Evolutionary conservation across 257 asterid species (phyloP).

Genomic region (Solanum medicagineum): DNA sequence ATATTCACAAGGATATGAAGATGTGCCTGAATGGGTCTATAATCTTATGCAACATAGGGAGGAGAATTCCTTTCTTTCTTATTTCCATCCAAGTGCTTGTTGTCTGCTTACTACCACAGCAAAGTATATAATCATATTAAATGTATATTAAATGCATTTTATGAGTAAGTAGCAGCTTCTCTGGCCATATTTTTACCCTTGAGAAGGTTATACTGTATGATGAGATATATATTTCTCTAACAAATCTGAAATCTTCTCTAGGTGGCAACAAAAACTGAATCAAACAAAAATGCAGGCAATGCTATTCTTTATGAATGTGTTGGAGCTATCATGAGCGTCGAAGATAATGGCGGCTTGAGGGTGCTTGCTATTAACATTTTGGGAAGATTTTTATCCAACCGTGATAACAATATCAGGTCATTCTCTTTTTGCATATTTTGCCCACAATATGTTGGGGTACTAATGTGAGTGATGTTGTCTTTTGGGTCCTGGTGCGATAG

Average conservation of each 20-base stretch:
- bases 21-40: neutral
- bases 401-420: slow-evolving; percentile 93
- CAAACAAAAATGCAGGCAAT: slow-evolving; percentile 91
- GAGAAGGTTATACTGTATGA: neutral
- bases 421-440: slow-evolving; percentile 1
- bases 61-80: neutral
- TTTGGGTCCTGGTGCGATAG: neutral
- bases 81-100: neutral
- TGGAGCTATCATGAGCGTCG: slow-evolving; percentile 79
- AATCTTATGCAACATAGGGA: neutral
- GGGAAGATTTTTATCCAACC: slow-evolving; percentile 98
- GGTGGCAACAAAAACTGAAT: slow-evolving; percentile 98
- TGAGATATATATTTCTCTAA: neutral
- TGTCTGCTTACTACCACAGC: neutral
- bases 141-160: neutral
- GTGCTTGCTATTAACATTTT: slow-evolving; percentile 92
- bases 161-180: neutral
- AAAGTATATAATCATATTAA: neutral
- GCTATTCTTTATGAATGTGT: slow-evolving; percentile 98
- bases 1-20: neutral
- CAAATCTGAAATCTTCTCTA: slow-evolving; percentile 21
- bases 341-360: slow-evolving; percentile 92
- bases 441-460: neutral
- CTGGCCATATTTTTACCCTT: neutral
- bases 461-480: neutral